These are phyloP conservation scores for Chaetomium cochliodes DNA, from an alignment of 495 filamentous ascomycete species.

Conservation along the genomic window DNA sequence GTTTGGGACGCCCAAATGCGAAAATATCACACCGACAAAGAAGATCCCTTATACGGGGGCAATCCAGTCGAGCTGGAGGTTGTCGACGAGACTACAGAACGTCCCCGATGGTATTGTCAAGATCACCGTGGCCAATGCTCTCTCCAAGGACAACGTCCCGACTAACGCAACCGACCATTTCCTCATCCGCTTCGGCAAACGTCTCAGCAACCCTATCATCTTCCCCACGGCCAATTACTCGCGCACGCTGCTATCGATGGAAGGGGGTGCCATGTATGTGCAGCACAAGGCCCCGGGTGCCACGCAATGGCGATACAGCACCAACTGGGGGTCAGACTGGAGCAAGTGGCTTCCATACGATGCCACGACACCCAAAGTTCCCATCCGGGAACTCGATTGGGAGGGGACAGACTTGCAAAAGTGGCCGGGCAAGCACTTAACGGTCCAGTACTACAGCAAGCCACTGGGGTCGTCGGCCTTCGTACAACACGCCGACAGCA, in stretches of 20 bases:
- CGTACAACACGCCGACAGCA: constrained; percentile 59
- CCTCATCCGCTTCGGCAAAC: constrained; percentile 51
- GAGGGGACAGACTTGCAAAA: constrained; percentile 59
- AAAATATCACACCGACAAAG: constrained; percentile 24
- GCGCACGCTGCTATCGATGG: constrained; percentile 45
- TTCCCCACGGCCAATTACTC: constrained; percentile 65
- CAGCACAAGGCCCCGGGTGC: constrained; percentile 63
- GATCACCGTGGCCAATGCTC: constrained; percentile 58
- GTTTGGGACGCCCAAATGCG: constrained; percentile 49
- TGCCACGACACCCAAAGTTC: constrained; percentile 46
- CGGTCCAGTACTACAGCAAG: constrained; percentile 67
- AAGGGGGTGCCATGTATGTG: constrained; percentile 43
- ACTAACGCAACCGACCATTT: constrained; percentile 56
- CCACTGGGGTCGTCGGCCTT: constrained; percentile 64
- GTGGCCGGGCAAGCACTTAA: constrained; percentile 66
- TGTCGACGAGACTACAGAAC: constrained; percentile 53
- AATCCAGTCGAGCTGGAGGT: constrained; percentile 56
- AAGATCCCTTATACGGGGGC: constrained; percentile 40
- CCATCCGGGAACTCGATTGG: constrained; percentile 49
- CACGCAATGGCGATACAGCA: constrained; percentile 62
- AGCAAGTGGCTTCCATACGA: constrained; percentile 58
- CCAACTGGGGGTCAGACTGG: constrained; percentile 60
- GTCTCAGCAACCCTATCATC: constrained; percentile 53
- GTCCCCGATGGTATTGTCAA: constrained; percentile 66
- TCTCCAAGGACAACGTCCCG: constrained; percentile 34